Evolutionary conservation across 257 asterid genomes (phyloP).

Genomic region (Gentiana macrophylla): DNA sequence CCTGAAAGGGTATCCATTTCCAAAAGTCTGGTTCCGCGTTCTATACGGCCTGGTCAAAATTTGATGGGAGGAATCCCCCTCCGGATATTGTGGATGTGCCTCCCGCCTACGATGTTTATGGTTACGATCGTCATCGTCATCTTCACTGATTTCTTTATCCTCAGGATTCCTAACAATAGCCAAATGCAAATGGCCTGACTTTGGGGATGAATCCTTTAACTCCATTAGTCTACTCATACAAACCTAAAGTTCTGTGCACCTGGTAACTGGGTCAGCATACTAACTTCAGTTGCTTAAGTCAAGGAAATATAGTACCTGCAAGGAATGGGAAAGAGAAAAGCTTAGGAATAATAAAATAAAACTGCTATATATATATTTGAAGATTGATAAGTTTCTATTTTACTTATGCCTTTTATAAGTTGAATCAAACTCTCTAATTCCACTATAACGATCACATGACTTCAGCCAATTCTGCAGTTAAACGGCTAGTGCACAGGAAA

Average conservation of each 20-base stretch:
- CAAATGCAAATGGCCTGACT: conserved; percentile 51
- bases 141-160: conserved; percentile 84
- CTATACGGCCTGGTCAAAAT: conserved; percentile 51
- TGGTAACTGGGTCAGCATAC: conserved; percentile 3
- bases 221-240: conserved; percentile 34
- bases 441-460: too few species aligned
- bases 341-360: too few species aligned
- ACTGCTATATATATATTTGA: too few species aligned
- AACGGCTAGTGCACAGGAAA: too few species aligned
- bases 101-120: conserved; percentile 92
- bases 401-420: too few species aligned
- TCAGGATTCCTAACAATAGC: conserved; percentile 65
- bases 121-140: conserved; percentile 97
- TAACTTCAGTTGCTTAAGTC: too few species aligned
- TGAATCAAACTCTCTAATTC: too few species aligned
- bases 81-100: conserved; percentile 53
- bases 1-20: conserved; percentile 54
- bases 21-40: conserved; percentile 66
- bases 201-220: conserved; percentile 60
- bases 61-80: conserved; percentile 56
- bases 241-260: conserved; percentile 6
- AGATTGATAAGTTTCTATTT: too few species aligned
- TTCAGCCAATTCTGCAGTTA: too few species aligned
- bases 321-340: too few species aligned
- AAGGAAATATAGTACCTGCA: too few species aligned